Percentiles rank a stretch among this genome's conserved stretches.
Evolutionary conservation across 2,329 filamentous ascomycete species (phyloP).

Genomic region (Trichoderma sp.): DNA sequence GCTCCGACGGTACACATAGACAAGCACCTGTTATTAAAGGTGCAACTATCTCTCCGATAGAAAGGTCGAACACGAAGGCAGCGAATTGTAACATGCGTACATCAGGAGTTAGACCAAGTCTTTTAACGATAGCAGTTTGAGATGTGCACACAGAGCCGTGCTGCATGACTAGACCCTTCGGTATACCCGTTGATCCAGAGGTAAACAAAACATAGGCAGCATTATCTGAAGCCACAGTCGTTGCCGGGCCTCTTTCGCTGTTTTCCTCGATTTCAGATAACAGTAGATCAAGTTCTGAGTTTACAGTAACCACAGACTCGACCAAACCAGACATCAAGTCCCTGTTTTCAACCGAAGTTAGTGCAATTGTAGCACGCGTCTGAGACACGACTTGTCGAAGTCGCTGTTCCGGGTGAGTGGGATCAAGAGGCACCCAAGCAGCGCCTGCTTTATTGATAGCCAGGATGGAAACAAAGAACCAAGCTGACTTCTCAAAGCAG

Average conservation of each 20-base stretch:
- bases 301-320: not conserved
- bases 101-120: not conserved
- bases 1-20: conserved; percentile 13
- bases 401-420: conserved; percentile 20
- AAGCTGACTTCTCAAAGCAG: conserved; percentile 24
- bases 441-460: conserved; percentile 26
- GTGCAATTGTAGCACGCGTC: not conserved
- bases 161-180: conserved; percentile 29
- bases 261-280: not conserved
- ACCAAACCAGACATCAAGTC: not conserved
- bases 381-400: conserved; percentile 8
- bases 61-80: conserved; percentile 19
- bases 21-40: conserved; percentile 11
- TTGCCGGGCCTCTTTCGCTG: not conserved
- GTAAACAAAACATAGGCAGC: conserved; percentile 30
- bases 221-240: conserved; percentile 5
- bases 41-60: conserved; percentile 13
- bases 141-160: conserved; percentile 24
- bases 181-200: conserved; percentile 29
- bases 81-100: conserved; percentile 22
- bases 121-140: conserved; percentile 17
- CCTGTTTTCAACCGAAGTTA: not conserved
- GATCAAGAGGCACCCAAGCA: conserved; percentile 23
- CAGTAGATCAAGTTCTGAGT: not conserved
- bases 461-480: conserved; percentile 26